A percentile compares a stretch with the other conserved stretches of the same genome.
These are phyloP conservation scores for Thalassiosira livingstoniorum DNA, from an alignment of 352 stramenopile genomes.

Conservation along the genomic window DNA sequence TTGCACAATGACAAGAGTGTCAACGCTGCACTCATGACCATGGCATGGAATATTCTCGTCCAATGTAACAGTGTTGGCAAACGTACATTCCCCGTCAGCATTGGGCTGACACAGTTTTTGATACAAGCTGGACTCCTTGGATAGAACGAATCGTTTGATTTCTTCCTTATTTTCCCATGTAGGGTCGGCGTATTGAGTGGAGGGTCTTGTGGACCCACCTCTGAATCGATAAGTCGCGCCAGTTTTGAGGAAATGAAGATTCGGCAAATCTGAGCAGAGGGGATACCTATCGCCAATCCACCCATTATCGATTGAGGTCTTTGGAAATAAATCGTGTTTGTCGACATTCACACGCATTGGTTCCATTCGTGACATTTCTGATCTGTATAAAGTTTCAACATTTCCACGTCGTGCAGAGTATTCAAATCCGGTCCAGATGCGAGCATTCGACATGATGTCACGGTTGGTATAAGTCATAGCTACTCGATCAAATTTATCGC, in stretches of 20 bases:
- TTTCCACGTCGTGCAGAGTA: slow-evolving; percentile 63
- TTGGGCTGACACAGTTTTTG: slow-evolving; percentile 59
- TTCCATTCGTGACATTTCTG: slow-evolving; percentile 58
- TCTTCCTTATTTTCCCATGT: slow-evolving; percentile 59
- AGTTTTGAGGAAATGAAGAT: slow-evolving; percentile 68
- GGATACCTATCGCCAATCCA: slow-evolving; percentile 84
- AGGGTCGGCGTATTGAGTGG: slow-evolving; percentile 32
- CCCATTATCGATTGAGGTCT: slow-evolving; percentile 65
- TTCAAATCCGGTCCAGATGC: slow-evolving; percentile 68
- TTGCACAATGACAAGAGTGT: slow-evolving; percentile 57
- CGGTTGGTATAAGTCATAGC: slow-evolving; percentile 75
- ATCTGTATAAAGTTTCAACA: slow-evolving; percentile 64
- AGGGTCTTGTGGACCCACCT: slow-evolving; percentile 48
- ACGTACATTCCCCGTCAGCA: too few relatives aligned
- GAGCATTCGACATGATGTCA: slow-evolving; percentile 74
- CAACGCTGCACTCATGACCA: slow-evolving; percentile 61
- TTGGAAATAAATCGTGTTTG: slow-evolving; percentile 72
- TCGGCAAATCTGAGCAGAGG: slow-evolving; percentile 77
- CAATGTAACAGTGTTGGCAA: too few relatives aligned
- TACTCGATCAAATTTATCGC: slow-evolving; percentile 62
- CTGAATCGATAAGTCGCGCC: slow-evolving; percentile 72
- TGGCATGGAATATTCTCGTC: slow-evolving; percentile 59
- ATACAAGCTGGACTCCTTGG: slow-evolving; percentile 47
- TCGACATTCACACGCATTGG: slow-evolving; percentile 59
- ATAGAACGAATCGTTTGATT: slow-evolving; percentile 64